A percentile compares a stretch with the other conserved stretches of the same genome.
phyloP scores from a whole-genome alignment of 164 flowering plant species.

The Brasenia schreberi region DNA sequence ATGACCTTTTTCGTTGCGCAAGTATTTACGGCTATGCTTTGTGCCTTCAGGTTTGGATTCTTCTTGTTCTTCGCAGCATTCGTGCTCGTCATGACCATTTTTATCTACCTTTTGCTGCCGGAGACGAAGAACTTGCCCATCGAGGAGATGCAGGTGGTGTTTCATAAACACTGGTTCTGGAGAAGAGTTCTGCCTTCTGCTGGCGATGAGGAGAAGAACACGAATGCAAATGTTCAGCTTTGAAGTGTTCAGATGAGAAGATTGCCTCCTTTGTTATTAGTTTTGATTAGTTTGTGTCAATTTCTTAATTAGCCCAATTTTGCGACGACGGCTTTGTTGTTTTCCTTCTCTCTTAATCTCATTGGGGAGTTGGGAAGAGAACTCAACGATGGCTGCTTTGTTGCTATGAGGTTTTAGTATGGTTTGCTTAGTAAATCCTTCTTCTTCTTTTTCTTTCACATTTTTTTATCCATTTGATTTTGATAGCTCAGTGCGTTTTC shows the following conservation, averaged over 20 bases:
- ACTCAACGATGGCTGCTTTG: too few relatives aligned
- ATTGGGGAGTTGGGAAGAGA: not conserved
- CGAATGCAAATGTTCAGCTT: not conserved
- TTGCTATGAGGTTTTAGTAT: too few relatives aligned
- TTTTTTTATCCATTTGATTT: too few relatives aligned
- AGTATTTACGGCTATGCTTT: slow-evolving; percentile 15
- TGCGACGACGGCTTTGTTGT: not conserved
- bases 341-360: not conserved
- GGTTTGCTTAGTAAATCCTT: too few relatives aligned
- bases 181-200: not conserved
- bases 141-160: not conserved
- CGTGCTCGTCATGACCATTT: slow-evolving; percentile 19
- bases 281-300: not conserved
- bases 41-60: slow-evolving; percentile 16
- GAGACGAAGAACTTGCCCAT: not conserved
- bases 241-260: not conserved
- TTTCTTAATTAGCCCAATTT: not conserved
- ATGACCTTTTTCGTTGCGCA: slow-evolving; percentile 20
- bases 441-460: too few relatives aligned
- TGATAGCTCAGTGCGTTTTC: too few relatives aligned
- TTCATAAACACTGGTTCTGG: not conserved
- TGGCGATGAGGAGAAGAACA: not conserved
- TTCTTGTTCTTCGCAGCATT: slow-evolving; percentile 27
- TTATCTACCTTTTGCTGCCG: slow-evolving; percentile 9
- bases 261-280: not conserved